Evolutionary conservation across 257 asterid genomes (phyloP), one percentile per base, ranked within the genome.

Genomic region (Nicotiana benthamiana): DNA sequence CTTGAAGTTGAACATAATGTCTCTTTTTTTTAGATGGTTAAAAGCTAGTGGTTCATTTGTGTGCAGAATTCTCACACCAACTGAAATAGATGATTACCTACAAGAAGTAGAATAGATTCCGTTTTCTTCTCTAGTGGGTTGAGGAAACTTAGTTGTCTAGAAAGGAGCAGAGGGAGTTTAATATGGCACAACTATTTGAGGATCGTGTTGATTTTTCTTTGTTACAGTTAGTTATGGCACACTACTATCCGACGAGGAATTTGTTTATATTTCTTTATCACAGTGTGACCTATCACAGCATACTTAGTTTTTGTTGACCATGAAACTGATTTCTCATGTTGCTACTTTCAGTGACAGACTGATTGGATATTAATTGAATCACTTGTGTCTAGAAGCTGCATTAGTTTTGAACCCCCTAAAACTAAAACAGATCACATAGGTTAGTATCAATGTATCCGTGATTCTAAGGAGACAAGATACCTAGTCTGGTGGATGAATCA

Each of bases 21-120:
- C 26, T 24, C 6, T 48, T 24, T 48, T 24, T 48, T 15, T 72
- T 6, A 1, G 16, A 34, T 74, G 61, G 61, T 48, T 26, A 48
- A 46, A 4, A 48, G 24, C 40, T 24, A 46, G 3, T 51, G 51
- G 46, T 51, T 81, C 22, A 13, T 64, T 53, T 53, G 26, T 32
- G 80, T 87, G 87, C 98, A 96, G 99, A 92, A 91, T 96, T 36
- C 90, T 96, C 75, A 89, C 91, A 54, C 86, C 98, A 15, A 93
- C 99, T 43, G 99, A 94, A 84, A 90, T 96, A 16, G 99, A 96
- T 6, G 98, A 96, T 87, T 96, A 92, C 89, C 90, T 96, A 72
- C 96, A 93, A 81, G 98, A 96, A 88, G 98, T 93, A 34, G 99
- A 94, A 77, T 96, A 90, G 86, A 65, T 20, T 48, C 61, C 1